Percentiles rank a stretch among this genome's conserved stretches.
phyloP scores from a whole-genome alignment of 306 rosid species.

The Fragaria vesca region DNA sequence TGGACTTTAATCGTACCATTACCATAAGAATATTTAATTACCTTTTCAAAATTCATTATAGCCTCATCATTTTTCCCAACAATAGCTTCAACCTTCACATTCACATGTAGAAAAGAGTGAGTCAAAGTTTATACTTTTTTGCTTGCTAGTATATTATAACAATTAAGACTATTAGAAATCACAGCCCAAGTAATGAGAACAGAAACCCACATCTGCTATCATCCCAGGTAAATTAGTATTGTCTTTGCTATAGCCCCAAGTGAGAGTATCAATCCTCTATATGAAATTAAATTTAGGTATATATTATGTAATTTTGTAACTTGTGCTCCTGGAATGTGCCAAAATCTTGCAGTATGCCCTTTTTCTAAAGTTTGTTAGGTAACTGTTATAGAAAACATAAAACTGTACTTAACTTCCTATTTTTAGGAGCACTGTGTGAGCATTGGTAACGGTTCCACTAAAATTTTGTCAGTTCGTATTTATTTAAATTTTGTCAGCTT shows the following conservation, averaged over 20 bases:
- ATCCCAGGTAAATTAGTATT: background rate
- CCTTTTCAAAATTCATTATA: constrained; percentile 92
- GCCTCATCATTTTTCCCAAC: constrained; percentile 98
- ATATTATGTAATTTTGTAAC: background rate
- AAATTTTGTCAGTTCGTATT: background rate
- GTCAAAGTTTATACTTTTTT: constrained; percentile 11
- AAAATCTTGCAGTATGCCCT: background rate
- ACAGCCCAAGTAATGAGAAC: constrained; percentile 7
- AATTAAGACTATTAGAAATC: constrained; percentile 24
- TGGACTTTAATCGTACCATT: background rate
- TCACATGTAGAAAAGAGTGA: constrained; percentile 15
- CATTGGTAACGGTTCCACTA: background rate
- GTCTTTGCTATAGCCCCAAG: background rate
- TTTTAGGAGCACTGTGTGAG: background rate
- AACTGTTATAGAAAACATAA: background rate
- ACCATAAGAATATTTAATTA: constrained; percentile 28
- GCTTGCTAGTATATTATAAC: constrained; percentile 10
- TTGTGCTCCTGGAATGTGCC: background rate
- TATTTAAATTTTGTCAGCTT: background rate
- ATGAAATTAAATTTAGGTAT: background rate
- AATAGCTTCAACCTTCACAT: constrained; percentile 89
- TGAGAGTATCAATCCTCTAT: background rate
- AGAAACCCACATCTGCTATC: background rate
- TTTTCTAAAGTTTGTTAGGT: background rate
- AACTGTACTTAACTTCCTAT: background rate